These are phyloP conservation scores for Striga hermonthica DNA, from an alignment of 305 asterid genomes.

Conservation along the genomic window DNA sequence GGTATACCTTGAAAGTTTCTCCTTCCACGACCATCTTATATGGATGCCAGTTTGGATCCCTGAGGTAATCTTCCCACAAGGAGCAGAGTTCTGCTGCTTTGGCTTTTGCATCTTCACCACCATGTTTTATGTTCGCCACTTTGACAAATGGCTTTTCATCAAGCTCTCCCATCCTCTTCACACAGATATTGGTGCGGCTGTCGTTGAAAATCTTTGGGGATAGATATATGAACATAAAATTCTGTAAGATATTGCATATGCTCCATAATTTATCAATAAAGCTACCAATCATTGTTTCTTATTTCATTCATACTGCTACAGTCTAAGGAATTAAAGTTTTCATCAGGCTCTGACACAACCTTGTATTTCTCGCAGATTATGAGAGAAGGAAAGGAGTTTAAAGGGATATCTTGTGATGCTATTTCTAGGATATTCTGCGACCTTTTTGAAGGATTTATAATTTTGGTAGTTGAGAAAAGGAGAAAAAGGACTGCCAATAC, in stretches of 20 bases:
- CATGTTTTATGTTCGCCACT: conserved; percentile 37
- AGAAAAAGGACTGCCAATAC: not conserved
- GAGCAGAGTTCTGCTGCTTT: conserved; percentile 48
- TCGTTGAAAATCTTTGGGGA: conserved; percentile 40
- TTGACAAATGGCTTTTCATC: conserved; percentile 46
- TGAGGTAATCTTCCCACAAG: conserved; percentile 60
- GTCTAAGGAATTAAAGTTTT: conserved; percentile 1
- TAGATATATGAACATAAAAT: conserved; percentile 22
- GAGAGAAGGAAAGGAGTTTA: conserved; percentile 1
- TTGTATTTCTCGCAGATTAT: not conserved
- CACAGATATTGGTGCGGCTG: conserved; percentile 50
- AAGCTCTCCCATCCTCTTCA: conserved; percentile 72
- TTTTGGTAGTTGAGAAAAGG: conserved; percentile 2
- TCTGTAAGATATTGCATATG: too few relatives aligned
- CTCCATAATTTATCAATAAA: too few relatives aligned
- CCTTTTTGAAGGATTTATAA: not conserved
- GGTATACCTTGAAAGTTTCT: conserved; percentile 43
- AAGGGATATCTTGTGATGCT: not conserved
- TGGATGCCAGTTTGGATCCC: conserved; percentile 77
- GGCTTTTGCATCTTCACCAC: conserved; percentile 32
- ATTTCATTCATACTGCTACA: conserved; percentile 11
- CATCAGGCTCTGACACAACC: not conserved
- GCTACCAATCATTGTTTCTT: conserved; percentile 19
- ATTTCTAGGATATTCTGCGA: conserved; percentile 10
- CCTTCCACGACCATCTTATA: conserved; percentile 52